Evolutionary conservation across 2,329 filamentous ascomycete genomes (phyloP).

Genomic region (Biscogniauxia sp.): DNA sequence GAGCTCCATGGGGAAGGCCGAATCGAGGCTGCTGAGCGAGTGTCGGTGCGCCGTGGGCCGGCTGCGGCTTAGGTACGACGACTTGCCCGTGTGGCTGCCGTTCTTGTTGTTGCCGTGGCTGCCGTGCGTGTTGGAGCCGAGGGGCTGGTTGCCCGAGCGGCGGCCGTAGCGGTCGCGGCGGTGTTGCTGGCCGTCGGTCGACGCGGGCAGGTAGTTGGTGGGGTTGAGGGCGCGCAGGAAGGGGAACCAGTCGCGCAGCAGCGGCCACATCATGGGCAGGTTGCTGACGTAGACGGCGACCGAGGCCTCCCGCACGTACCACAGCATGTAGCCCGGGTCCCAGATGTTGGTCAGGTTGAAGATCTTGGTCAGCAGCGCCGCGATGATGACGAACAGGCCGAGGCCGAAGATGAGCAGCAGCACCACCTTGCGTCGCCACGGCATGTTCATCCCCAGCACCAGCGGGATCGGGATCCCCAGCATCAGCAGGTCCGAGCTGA

Average conservation of each 20-base stretch:
- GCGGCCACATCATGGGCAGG: constrained; percentile 51
- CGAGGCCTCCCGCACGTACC: constrained; percentile 53
- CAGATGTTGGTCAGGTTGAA: constrained; percentile 39
- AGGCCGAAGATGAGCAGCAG: constrained; percentile 48
- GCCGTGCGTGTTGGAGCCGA: neutral
- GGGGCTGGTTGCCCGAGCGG: neutral
- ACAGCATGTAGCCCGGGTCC: constrained; percentile 41
- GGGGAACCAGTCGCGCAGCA: constrained; percentile 40
- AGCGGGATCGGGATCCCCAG: constrained; percentile 47
- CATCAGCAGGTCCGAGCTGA: constrained; percentile 47
- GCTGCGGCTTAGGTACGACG: neutral
- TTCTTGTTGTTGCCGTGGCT: neutral
- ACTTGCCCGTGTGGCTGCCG: no score
- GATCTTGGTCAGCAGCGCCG: constrained; percentile 43
- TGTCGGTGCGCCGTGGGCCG: neutral
- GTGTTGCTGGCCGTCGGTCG: neutral
- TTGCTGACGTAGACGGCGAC: constrained; percentile 54
- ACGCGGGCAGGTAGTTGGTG: neutral
- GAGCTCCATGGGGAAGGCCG: neutral
- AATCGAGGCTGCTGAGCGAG: constrained; percentile 1
- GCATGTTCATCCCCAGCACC: constrained; percentile 40
- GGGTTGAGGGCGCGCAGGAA: constrained; percentile 23
- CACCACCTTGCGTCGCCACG: constrained; percentile 43
- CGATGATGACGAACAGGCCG: constrained; percentile 46
- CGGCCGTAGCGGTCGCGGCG: neutral